Conservation (phyloP, 352 stramenopile genomes). For the Pythium oligandrum region DNA sequence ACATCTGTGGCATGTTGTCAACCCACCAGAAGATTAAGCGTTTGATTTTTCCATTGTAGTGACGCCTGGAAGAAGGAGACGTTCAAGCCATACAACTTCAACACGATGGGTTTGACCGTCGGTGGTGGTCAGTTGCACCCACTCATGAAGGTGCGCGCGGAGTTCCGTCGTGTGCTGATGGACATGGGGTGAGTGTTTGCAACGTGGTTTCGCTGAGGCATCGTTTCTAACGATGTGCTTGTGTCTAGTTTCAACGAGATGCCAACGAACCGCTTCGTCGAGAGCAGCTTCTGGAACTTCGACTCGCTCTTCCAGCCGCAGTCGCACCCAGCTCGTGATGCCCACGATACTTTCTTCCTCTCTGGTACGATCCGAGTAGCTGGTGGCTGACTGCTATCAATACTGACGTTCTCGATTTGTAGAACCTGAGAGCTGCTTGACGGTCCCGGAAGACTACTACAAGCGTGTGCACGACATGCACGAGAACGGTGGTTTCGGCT, state of each 20-base stretch:
- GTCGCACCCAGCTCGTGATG: conserved; percentile 97
- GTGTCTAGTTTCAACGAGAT: conserved; percentile 95
- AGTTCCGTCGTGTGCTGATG: conserved; percentile 99
- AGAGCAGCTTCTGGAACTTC: conserved; percentile 99
- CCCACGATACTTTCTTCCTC: conserved; percentile 99
- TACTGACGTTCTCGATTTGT: conserved; percentile 2
- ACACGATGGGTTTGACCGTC: conserved; percentile 92
- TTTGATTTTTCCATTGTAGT: conserved; percentile 14
- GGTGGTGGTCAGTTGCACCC: conserved; percentile 97
- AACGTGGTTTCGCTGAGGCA: no score
- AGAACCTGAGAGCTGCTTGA: conserved; percentile 70
- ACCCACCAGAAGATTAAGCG: not conserved
- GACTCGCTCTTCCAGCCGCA: conserved; percentile 99
- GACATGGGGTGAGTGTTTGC: conserved; percentile 91
- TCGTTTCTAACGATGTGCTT: not conserved
- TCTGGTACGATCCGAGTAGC: conserved; percentile 57
- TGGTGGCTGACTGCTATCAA: not conserved
- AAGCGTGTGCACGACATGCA: conserved; percentile 98
- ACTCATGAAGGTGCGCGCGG: conserved; percentile 95
- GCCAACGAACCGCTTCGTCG: conserved; percentile 99
- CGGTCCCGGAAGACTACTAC: conserved; percentile 98
- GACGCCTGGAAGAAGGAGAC: conserved; percentile 93
- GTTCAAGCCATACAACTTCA: conserved; percentile 99
- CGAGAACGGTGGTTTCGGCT: conserved; percentile 94
- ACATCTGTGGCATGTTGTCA: not conserved